phyloP scores from a whole-genome alignment of 768 basidiomycete genomes.

The Daedaleopsis nitida region DNA sequence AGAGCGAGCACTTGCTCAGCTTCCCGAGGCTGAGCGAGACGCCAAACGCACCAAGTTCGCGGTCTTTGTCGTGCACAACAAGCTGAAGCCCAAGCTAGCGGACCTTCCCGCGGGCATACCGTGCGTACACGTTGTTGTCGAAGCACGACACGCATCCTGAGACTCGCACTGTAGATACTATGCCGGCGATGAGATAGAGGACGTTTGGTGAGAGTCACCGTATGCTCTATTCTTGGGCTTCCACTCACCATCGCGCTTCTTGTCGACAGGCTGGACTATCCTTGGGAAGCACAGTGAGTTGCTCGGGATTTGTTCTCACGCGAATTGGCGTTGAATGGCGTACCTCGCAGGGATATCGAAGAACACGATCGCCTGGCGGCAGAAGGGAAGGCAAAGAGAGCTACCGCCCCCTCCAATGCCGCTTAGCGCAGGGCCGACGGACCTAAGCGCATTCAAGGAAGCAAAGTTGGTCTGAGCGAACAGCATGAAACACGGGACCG shows the following conservation, averaged over 20 bases:
- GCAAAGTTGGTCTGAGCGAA: too few species aligned
- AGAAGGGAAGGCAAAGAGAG: not conserved
- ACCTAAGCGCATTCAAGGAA: not conserved
- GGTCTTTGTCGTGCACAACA: constrained; percentile 95
- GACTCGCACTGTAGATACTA: constrained; percentile 57
- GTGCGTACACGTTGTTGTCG: constrained; percentile 44
- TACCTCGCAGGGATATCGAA: constrained; percentile 62
- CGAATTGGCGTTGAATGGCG: constrained; percentile 6
- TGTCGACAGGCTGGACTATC: constrained; percentile 71
- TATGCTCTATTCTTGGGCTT: constrained; percentile 13
- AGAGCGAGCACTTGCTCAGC: constrained; percentile 60
- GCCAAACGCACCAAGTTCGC: constrained; percentile 76
- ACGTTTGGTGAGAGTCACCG: constrained; percentile 60
- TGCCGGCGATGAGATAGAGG: constrained; percentile 71
- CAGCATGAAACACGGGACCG: too few species aligned
- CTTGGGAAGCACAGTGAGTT: constrained; percentile 77
- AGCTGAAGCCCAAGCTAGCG: constrained; percentile 84
- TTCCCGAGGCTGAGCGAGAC: constrained; percentile 76
- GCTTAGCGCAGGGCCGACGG: not conserved
- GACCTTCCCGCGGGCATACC: constrained; percentile 64
- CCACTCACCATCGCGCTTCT: constrained; percentile 13
- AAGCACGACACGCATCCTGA: constrained; percentile 25
- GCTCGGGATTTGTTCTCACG: constrained; percentile 9
- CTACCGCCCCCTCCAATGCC: too few species aligned
- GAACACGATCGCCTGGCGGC: constrained; percentile 67